Conservation (phyloP, 352 stramenopile genomes). For the Phytophthora sp. region DNA sequence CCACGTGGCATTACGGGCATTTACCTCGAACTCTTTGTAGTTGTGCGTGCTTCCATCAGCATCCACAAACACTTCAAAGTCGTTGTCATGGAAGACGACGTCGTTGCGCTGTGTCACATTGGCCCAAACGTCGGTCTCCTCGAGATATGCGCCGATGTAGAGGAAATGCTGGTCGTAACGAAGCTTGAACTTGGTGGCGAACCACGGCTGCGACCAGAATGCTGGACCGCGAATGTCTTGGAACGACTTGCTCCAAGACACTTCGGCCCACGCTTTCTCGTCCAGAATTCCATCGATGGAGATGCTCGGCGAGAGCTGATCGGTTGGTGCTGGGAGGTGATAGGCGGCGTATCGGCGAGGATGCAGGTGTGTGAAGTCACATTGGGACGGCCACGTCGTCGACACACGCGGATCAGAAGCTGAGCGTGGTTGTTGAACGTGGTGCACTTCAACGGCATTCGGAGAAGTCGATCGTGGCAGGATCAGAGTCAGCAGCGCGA, state of each 20-base stretch:
- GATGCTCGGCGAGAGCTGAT: conserved; percentile 26
- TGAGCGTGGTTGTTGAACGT: conserved; percentile 15
- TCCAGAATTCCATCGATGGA: conserved; percentile 63
- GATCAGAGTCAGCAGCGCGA: conserved; percentile 12
- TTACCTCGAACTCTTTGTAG: conserved; percentile 94
- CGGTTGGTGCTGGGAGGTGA: conserved; percentile 30
- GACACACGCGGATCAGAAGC: too few species aligned
- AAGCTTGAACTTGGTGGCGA: conserved; percentile 75
- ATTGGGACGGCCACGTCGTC: too few species aligned
- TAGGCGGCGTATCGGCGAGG: conserved; percentile 47
- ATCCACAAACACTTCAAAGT: conserved; percentile 94
- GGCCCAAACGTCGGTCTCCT: conserved; percentile 74
- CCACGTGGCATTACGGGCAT: conserved; percentile 89
- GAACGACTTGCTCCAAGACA: conserved; percentile 63
- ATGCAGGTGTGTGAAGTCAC: conserved; percentile 39
- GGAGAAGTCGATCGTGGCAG: conserved; percentile 7
- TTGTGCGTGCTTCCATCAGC: conserved; percentile 72
- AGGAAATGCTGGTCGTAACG: conserved; percentile 74
- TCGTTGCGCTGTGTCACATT: conserved; percentile 70
- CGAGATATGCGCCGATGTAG: conserved; percentile 73
- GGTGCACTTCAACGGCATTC: conserved; percentile 8
- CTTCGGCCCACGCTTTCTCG: conserved; percentile 61
- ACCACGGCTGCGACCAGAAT: conserved; percentile 78
- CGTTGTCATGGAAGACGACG: conserved; percentile 88
- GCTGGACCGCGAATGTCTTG: conserved; percentile 64